Evolutionary conservation across 768 basidiomycete species (phyloP), one percentile per base, ranked within the genome.

Genomic region (Dioszegia crocea): DNA sequence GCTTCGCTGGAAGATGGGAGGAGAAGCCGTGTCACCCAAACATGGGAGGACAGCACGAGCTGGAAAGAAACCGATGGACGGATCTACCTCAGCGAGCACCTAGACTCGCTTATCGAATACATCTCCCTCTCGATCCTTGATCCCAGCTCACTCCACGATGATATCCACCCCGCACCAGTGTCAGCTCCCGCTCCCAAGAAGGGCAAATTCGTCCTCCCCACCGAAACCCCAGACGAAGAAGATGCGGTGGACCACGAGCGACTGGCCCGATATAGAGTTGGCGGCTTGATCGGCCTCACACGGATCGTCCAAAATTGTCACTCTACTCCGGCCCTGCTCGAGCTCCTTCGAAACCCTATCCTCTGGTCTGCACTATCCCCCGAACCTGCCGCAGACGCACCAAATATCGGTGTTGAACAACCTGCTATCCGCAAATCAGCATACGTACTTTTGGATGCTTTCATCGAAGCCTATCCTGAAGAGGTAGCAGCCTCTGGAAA

Each of bases 361-460:
- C 12, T 85, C 82, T 62, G 80, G 83, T 31, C 79, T 74, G 2
- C 77, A 86, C 26, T 92, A 85, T 14, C 79, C 80, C 1, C 77
- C 86, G 6, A 81, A 82, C 21, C 63, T 16, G 17, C n/a, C n/a
- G n/a, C n/a, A n/a, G n/a, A n/a, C n/a, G n/a, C n/a, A n/a, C n/a
- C 55, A 29, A 33, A 56, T 47, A 84, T 87, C 61, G 89, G 88
- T 0, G 79, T 78, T 31, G 80, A 75, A 2, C 88, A 91, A 65
- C 88, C 89, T 2, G 81, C 80, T 39, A 86, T 91, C 29, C 82
- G 91, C 17, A 83, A 85, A 70, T 81, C 85, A 11, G 83, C 84
- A 0, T 94, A 91, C 86, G 67, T 70, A 3, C 63, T 85, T 8
- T 69, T 87, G 11, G 81, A 80, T 56, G 71, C 76, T 9, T 66